These are phyloP conservation scores for Rutstroemia sydowiana DNA, from an alignment of 2,329 filamentous ascomycete species.

Conservation along the genomic window DNA sequence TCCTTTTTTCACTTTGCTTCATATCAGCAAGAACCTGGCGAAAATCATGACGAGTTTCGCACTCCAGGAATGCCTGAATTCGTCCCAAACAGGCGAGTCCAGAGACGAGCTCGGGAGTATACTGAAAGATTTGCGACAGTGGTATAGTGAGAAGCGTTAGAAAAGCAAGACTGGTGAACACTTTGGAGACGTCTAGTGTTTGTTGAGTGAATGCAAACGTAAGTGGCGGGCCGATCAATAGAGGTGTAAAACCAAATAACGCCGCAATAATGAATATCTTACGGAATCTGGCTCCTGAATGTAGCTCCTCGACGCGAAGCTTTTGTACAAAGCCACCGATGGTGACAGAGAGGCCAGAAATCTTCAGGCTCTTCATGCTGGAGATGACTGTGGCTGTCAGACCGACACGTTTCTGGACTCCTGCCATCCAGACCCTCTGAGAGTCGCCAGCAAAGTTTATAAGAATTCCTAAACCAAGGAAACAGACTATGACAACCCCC, in stretches of 20 bases:
- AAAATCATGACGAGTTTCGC: constrained; percentile 17
- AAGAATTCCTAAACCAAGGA: constrained; percentile 16
- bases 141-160: constrained; percentile 19
- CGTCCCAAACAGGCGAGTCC: constrained; percentile 8
- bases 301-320: constrained; percentile 31
- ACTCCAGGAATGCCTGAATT: constrained; percentile 11
- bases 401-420: constrained; percentile 12
- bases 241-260: constrained; percentile 14
- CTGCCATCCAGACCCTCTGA: constrained; percentile 17
- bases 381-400: constrained; percentile 27
- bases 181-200: constrained; percentile 12
- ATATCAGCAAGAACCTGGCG: constrained; percentile 9
- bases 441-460: constrained; percentile 12
- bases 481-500: constrained; percentile 34
- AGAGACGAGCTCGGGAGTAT: constrained; percentile 15
- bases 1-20: constrained; percentile 4
- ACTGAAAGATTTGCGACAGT: constrained; percentile 16
- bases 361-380: constrained; percentile 35
- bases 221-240: constrained; percentile 12
- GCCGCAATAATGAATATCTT: constrained; percentile 10
- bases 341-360: constrained; percentile 31
- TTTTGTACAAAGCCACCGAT: constrained; percentile 29
- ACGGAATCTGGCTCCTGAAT: constrained; percentile 24
- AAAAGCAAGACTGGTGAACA: constrained; percentile 18
- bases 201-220: constrained; percentile 16